phyloP scores from a whole-genome alignment of 768 basidiomycete genomes.

The Sporobolomyces pararoseus region DNA sequence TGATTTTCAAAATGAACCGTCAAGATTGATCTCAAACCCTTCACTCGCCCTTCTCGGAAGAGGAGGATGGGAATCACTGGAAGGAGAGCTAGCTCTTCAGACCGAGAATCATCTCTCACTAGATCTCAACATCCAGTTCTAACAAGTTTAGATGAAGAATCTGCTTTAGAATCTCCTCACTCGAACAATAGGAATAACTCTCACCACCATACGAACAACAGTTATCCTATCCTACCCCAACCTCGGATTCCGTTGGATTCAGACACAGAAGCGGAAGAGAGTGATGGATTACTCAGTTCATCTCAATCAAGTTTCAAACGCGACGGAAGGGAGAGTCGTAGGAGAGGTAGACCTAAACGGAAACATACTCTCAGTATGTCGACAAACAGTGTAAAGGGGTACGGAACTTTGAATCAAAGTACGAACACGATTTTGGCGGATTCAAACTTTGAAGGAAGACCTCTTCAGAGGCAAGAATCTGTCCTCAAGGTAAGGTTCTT shows the following conservation, averaged over 20 bases:
- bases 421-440: not conserved
- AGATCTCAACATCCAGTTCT: too few species aligned
- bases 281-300: not conserved
- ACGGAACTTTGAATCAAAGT: constrained; percentile 5
- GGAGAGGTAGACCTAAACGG: not conserved
- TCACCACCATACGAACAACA: too few species aligned
- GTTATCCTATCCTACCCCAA: not conserved
- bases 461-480: constrained; percentile 16
- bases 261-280: constrained; percentile 4
- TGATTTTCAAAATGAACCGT: too few species aligned
- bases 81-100: not conserved
- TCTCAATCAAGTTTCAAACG: not conserved
- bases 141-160: constrained; percentile 27
- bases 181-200: too few species aligned
- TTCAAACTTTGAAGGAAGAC: not conserved
- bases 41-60: too few species aligned
- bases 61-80: not conserved
- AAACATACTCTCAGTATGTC: constrained; percentile 1
- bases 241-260: not conserved
- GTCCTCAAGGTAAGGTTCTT: constrained; percentile 15
- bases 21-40: not conserved
- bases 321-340: not conserved
- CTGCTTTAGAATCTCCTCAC: constrained; percentile 13
- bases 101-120: not conserved
- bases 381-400: not conserved